Evolutionary conservation across 2,329 filamentous ascomycete species (phyloP).

Genomic region (Septoria linicola): DNA sequence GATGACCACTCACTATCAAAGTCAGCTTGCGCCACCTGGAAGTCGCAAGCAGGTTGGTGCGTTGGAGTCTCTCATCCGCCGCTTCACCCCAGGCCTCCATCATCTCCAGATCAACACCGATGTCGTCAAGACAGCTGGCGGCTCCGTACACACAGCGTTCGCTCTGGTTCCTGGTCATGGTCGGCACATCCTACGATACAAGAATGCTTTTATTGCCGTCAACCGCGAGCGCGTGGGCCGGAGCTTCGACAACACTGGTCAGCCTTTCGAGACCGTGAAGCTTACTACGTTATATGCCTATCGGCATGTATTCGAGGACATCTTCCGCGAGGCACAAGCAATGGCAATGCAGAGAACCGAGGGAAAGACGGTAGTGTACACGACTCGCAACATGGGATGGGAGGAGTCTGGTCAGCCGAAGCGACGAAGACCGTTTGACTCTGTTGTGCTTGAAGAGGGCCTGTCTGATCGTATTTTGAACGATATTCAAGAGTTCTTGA

Average conservation of each 20-base stretch:
- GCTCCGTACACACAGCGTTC: constrained; percentile 75
- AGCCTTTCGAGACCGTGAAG: constrained; percentile 91
- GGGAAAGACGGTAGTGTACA: constrained; percentile 91
- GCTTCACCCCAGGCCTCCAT: constrained; percentile 60
- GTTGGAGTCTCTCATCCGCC: constrained; percentile 55
- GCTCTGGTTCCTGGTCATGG: constrained; percentile 89
- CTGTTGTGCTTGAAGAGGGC: constrained; percentile 80
- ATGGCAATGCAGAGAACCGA: constrained; percentile 78
- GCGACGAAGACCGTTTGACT: constrained; percentile 81
- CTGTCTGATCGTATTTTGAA: constrained; percentile 77
- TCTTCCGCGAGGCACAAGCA: constrained; percentile 82
- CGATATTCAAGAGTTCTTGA: constrained; percentile 80
- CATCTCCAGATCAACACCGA: constrained; percentile 65
- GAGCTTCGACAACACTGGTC: constrained; percentile 75
- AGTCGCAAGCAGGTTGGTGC: constrained; percentile 40
- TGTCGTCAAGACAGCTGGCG: constrained; percentile 61
- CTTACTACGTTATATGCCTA: constrained; percentile 89
- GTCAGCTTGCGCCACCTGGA: constrained; percentile 41
- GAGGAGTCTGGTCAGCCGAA: constrained; percentile 77
- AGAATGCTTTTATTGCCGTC: constrained; percentile 82
- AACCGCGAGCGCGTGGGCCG: constrained; percentile 79
- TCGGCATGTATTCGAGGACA: constrained; percentile 81
- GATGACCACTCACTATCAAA: constrained; percentile 65
- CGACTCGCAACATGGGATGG: constrained; percentile 82
- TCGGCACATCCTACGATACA: constrained; percentile 81